Evolutionary conservation across 305 asterid genomes (phyloP), one percentile per base, ranked within the genome.

Genomic region (Ilex paraguariensis): DNA sequence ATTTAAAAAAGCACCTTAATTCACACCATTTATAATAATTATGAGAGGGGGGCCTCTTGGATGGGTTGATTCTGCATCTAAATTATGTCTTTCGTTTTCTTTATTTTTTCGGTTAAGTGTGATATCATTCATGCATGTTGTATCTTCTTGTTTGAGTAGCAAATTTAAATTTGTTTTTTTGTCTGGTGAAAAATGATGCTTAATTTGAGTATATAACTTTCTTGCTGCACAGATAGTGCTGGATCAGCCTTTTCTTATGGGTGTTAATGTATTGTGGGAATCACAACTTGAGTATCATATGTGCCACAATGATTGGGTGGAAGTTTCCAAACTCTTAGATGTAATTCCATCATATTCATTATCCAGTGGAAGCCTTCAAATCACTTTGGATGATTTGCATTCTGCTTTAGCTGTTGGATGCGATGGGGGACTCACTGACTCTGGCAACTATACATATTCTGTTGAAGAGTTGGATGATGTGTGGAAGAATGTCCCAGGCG

Each of bases 241-340:
- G 79, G 99, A 85, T 73, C 96, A 88, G 74, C 95, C 92, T 60
- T 90, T 84, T 58, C 87, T 86, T 69, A 83, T 90, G 97, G 99
- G 97, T 65, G 95, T 90, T 58, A 75, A 94, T 73, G 79, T 90
- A 55, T 82, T 77, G 82, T 94, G 99, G 99, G 99, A 94, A 81
- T 94, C 99, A 63, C 96, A 90, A 75, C 87, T 94, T 67, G 97
- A 94, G 80, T 90, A 86, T 75, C 79, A 86, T 78, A 81, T 80
- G 74, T 84, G 87, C 81, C 99, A 90, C 84, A 86, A 85, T 79
- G 92, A 88, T 71, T 90, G 91, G 95, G 68, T 73, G 62, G 95
- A 88, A 79, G 91, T 86, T 78, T 88, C 97, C 54, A 82, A 81
- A 85, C 84, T 94, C 70, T 75, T 94, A 56, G 97, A 94, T 76